Evolutionary conservation across 2,329 filamentous ascomycete species (phyloP).

Genomic region (Hypomyces rosellus): DNA sequence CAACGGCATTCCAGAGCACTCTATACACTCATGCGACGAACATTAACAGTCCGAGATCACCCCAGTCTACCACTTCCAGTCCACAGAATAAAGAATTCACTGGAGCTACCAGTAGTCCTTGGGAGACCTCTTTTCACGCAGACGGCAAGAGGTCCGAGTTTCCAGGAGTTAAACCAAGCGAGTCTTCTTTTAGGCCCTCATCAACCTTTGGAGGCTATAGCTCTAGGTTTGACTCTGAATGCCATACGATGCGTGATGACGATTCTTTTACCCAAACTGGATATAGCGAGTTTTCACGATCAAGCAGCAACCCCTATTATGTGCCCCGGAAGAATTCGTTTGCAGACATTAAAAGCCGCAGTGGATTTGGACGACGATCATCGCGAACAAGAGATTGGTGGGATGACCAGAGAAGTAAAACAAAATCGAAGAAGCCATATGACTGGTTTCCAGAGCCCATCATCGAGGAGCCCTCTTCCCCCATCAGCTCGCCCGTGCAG

Average conservation of each 20-base stretch:
- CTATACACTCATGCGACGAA: no score
- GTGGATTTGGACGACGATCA: conserved; percentile 1
- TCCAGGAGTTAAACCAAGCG: no score
- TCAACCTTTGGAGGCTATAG: not conserved
- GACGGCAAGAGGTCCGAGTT: no score
- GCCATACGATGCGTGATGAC: conserved; percentile 2
- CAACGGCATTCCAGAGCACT: not conserved
- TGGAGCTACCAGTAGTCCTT: no score
- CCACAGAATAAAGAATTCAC: no score
- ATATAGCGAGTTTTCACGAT: conserved; percentile 21
- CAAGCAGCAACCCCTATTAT: conserved; percentile 30
- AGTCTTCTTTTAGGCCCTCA: no score
- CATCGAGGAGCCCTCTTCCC: conserved; percentile 29
- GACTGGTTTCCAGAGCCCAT: conserved; percentile 25
- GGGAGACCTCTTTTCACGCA: no score
- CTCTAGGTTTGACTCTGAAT: conserved; percentile 3
- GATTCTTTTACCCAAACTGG: conserved; percentile 3
- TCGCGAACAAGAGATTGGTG: conserved; percentile 5
- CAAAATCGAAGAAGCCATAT: no score
- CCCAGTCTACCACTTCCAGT: no score
- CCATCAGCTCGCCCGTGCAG: conserved; percentile 18
- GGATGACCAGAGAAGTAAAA: no score
- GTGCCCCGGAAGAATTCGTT: conserved; percentile 19
- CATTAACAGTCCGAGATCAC: no score
- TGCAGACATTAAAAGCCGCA: conserved; percentile 8